Evolutionary conservation across 208 protist genomes (phyloP).

Genomic region (Trypanosoma mega): DNA sequence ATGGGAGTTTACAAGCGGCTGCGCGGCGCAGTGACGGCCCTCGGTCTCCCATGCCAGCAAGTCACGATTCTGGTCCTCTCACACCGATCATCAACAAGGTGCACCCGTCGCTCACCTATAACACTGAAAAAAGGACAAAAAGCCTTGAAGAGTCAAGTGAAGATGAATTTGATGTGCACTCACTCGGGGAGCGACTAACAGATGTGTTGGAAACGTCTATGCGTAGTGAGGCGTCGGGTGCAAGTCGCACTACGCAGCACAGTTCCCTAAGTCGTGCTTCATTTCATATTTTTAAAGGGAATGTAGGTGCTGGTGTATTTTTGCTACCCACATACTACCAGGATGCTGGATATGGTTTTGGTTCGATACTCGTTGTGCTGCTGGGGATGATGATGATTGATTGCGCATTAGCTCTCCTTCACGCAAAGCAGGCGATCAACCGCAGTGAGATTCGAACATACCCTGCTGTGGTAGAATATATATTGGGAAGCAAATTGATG

Average conservation of each 20-base stretch:
- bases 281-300: conserved; percentile 89
- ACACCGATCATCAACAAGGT: too few species aligned
- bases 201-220: conserved; percentile 43
- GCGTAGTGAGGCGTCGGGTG: conserved; percentile 10
- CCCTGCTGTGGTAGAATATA: conserved; percentile 65
- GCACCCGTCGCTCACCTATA: too few species aligned
- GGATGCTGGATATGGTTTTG: conserved; percentile 63
- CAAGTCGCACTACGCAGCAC: conserved; percentile 2
- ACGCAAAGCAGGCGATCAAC: conserved; percentile 56
- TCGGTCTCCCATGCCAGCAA: too few species aligned
- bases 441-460: conserved; percentile 63
- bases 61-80: too few species aligned
- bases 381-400: conserved; percentile 77
- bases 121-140: conserved; percentile 2
- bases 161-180: conserved; percentile 24
- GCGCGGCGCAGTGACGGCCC: background rate
- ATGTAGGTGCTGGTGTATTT: conserved; percentile 84
- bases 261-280: conserved; percentile 51
- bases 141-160: background rate
- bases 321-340: conserved; percentile 78
- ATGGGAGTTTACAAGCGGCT: too few species aligned
- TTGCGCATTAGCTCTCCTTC: conserved; percentile 59
- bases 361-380: conserved; percentile 34
- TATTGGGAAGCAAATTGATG: conserved; percentile 54
- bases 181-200: conserved; percentile 44